A percentile compares a stretch with the other conserved stretches of the same genome.
Evolutionary conservation across 176 grass and related monocot species (phyloP).

Genomic region (Juncus effusus): DNA sequence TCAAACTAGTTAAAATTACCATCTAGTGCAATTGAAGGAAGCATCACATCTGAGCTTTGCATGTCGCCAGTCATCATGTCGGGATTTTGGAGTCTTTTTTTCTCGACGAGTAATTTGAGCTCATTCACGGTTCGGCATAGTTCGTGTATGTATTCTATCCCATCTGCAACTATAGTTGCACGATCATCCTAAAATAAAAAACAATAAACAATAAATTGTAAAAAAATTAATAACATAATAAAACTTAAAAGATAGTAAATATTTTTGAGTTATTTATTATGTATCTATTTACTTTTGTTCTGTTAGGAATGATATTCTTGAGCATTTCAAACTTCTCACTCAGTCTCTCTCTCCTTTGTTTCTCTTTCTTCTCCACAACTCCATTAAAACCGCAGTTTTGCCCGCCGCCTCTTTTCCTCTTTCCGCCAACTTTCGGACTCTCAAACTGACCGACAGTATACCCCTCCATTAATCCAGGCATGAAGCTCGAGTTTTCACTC

Average conservation of each 20-base stretch:
- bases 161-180: slow-evolving; percentile 22
- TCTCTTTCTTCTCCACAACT: slow-evolving; percentile 24
- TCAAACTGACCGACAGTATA: slow-evolving; percentile 2
- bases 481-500: slow-evolving; percentile 13
- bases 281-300: slow-evolving; percentile 6
- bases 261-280: background rate
- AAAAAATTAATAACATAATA: no score
- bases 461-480: slow-evolving; percentile 12
- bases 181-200: slow-evolving; percentile 18
- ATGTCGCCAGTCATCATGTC: background rate
- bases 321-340: slow-evolving; percentile 25
- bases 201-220: no score
- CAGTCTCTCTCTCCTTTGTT: slow-evolving; percentile 22
- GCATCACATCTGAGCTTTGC: slow-evolving; percentile 3
- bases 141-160: slow-evolving; percentile 24
- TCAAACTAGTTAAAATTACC: slow-evolving; percentile 7
- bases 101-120: slow-evolving; percentile 18
- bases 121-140: slow-evolving; percentile 23
- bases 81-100: background rate
- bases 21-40: background rate
- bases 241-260: background rate
- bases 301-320: slow-evolving; percentile 21
- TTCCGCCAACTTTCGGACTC: background rate
- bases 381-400: background rate
- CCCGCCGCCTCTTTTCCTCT: background rate